phyloP scores from a whole-genome alignment of 257 asterid genomes.

The Cordia subcordata region DNA sequence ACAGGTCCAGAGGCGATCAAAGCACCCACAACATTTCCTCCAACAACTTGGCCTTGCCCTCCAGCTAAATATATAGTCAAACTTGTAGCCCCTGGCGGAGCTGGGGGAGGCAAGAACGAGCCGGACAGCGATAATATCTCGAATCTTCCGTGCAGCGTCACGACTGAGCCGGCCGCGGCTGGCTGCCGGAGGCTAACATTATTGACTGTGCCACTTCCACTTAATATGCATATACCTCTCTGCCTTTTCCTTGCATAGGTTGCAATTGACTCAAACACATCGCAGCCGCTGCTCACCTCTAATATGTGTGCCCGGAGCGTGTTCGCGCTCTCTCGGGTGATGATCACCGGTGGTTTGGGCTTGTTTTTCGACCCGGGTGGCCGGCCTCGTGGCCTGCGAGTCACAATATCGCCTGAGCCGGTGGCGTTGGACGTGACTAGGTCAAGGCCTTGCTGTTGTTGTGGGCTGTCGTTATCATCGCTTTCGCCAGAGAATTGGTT shows the following conservation, averaged over 20 bases:
- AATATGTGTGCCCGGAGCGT: conserved; percentile 86
- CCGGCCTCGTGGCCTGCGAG: conserved; percentile 42
- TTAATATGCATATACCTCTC: conserved; percentile 65
- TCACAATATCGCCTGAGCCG: conserved; percentile 20
- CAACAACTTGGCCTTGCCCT: conserved; percentile 88
- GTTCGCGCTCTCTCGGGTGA: conserved; percentile 84
- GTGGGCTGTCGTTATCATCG: conserved; percentile 12
- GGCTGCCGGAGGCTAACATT: conserved; percentile 80
- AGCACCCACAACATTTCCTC: conserved; percentile 86
- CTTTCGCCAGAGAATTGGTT: conserved; percentile 49
- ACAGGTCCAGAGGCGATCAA: conserved; percentile 74
- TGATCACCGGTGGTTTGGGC: conserved; percentile 81
- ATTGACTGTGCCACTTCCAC: conserved; percentile 77
- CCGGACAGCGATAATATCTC: conserved; percentile 76
- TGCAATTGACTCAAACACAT: conserved; percentile 77
- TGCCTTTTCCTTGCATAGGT: conserved; percentile 68
- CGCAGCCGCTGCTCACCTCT: conserved; percentile 69
- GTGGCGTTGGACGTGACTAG: conserved; percentile 7
- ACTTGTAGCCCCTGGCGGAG: conserved; percentile 91
- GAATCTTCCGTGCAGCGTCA: conserved; percentile 66
- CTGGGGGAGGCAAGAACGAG: conserved; percentile 84
- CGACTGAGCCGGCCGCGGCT: conserved; percentile 59
- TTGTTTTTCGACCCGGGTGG: conserved; percentile 87
- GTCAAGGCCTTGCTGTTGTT: conserved; percentile 23
- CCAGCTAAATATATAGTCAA: conserved; percentile 68